Base-by-base conservation (phyloP, 305 asterid species). In the Fraxinus floribunda region DNA sequence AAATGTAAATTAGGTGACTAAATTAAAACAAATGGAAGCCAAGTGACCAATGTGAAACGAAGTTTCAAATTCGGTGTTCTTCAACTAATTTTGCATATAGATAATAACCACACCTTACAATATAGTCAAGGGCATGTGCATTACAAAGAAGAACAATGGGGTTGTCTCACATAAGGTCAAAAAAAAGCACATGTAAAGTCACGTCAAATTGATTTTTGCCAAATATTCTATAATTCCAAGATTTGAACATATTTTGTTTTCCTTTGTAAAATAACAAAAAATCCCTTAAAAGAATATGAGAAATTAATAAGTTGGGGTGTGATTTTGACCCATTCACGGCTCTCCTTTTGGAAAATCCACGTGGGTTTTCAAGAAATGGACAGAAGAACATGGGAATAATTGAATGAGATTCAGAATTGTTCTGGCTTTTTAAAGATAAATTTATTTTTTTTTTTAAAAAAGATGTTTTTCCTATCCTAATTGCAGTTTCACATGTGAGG, bases 401-500 rank as follows among this genome's bases (percentile, higher is more conserved):
- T 93, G 89, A 86, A 84, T 86, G 77, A 83, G 79, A 78, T 62
- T 84, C 86, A 85, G 49, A 84, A 84, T 82, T 87, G 87, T 84
- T 71, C 84, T 35, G 78, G 76, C 72, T 78, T 84, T 78, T 29
- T 82, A 79, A 79, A 79, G 76, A 78, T 62, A 71, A 71, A 60
- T 78, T 78, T 75, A 82, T 70, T 81, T 78, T 78, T 75, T 80
- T 70, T 81, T 30, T 22, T 22, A 22, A 64, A 70, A 29, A 5
- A 5, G 7, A 16, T 16, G 2, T 35, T 49, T n/a, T 44, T 49
- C 74, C 39, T 80, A 34, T 36, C 84, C 80, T 75, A 85, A 71
- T 91, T 83, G 92, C 87, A 44, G 83, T 75, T 73, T 84, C 90
- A 90, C 95, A 92, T 90, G 93, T 88, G 91, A 80, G 85, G 84